Percentiles rank a stretch among this genome's conserved stretches.
phyloP scores from a whole-genome alignment of 768 basidiomycete genomes.

The Lactifluus pinguis region DNA sequence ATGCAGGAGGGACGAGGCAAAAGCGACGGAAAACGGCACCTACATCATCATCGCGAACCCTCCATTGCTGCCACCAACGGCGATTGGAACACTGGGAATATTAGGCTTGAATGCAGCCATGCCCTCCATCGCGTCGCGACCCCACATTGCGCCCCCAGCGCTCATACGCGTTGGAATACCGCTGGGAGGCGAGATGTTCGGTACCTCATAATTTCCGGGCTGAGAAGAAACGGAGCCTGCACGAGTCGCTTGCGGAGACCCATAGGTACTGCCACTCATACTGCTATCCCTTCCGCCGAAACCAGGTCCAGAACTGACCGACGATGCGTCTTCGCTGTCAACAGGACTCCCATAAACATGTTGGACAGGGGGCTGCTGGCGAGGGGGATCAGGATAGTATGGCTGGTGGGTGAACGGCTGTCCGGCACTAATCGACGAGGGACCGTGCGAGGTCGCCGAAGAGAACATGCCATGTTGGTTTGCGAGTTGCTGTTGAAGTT shows the following conservation, averaged over 20 bases:
- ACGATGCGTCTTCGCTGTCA: slow-evolving; percentile 33
- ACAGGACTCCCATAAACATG: slow-evolving; percentile 25
- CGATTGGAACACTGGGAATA: slow-evolving; percentile 28
- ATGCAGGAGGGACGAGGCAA: not conserved
- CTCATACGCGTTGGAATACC: slow-evolving; percentile 20
- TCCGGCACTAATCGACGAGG: slow-evolving; percentile 11
- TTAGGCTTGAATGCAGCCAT: slow-evolving; percentile 29
- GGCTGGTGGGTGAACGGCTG: slow-evolving; percentile 20
- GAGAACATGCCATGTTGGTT: slow-evolving; percentile 14
- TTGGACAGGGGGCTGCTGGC: slow-evolving; percentile 24
- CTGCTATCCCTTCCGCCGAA: slow-evolving; percentile 28
- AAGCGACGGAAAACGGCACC: not conserved
- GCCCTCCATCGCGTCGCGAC: slow-evolving; percentile 23
- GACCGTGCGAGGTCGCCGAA: slow-evolving; percentile 10
- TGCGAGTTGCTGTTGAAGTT: slow-evolving; percentile 15
- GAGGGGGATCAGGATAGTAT: slow-evolving; percentile 23
- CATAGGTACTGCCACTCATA: slow-evolving; percentile 28
- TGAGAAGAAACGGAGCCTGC: slow-evolving; percentile 21
- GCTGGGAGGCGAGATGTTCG: slow-evolving; percentile 19
- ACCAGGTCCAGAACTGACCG: slow-evolving; percentile 30
- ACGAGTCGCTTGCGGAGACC: slow-evolving; percentile 24
- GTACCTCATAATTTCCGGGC: slow-evolving; percentile 30
- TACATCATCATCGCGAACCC: slow-evolving; percentile 34
- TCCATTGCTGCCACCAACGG: slow-evolving; percentile 29
- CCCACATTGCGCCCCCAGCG: slow-evolving; percentile 24